phyloP scores from a whole-genome alignment of 2,329 filamentous ascomycete species.

The Nigrograna mackinnonii region DNA sequence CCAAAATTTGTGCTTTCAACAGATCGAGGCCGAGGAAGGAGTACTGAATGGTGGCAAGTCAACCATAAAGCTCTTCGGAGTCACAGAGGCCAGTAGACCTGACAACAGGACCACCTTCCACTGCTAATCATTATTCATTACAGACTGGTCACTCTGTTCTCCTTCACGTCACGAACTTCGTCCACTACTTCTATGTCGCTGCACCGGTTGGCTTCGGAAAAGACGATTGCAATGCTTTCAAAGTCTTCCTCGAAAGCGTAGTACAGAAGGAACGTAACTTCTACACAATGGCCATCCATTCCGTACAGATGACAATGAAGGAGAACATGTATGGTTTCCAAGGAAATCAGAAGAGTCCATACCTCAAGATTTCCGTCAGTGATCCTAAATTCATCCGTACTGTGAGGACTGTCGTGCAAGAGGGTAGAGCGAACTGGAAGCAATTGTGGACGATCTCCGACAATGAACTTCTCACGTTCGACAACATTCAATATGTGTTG shows the following conservation, averaged over 20 bases:
- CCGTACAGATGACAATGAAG: slow-evolving; percentile 78
- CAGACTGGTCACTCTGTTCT: slow-evolving; percentile 84
- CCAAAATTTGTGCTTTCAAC: slow-evolving; percentile 84
- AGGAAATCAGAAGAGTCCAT: slow-evolving; percentile 88
- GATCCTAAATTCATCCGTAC: slow-evolving; percentile 83
- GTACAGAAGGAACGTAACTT: slow-evolving; percentile 60
- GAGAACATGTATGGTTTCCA: slow-evolving; percentile 95
- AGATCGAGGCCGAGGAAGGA: slow-evolving; percentile 94
- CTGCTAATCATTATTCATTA: slow-evolving; percentile 12
- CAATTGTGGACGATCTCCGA: slow-evolving; percentile 73
- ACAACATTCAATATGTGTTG: slow-evolving; percentile 93
- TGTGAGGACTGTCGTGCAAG: slow-evolving; percentile 76
- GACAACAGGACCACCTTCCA: background rate
- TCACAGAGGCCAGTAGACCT: slow-evolving; percentile 67
- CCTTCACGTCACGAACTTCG: slow-evolving; percentile 92
- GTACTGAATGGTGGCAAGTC: slow-evolving; percentile 74
- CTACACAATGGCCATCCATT: slow-evolving; percentile 74
- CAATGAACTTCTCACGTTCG: slow-evolving; percentile 83
- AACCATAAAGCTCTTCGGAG: slow-evolving; percentile 90
- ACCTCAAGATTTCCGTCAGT: slow-evolving; percentile 89
- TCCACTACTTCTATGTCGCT: slow-evolving; percentile 93
- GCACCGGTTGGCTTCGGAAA: slow-evolving; percentile 82
- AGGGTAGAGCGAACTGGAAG: slow-evolving; percentile 82
- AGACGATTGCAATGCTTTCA: slow-evolving; percentile 77
- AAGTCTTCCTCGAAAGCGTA: slow-evolving; percentile 77